Evolutionary conservation across 345 rosid species (phyloP), one percentile per base, ranked within the genome.

Genomic region (Draba incana): DNA sequence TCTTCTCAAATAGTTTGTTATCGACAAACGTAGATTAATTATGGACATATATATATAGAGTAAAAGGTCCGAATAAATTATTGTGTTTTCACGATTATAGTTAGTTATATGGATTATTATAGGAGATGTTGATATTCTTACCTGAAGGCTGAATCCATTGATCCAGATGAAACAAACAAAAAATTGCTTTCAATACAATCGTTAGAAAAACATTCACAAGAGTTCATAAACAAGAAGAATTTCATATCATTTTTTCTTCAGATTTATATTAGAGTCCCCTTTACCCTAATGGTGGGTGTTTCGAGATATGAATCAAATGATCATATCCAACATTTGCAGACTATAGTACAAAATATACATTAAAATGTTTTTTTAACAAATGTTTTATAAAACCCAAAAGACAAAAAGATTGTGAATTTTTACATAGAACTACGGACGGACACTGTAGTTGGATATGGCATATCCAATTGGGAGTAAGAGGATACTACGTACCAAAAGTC

Each of bases 361-460:
- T 11, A 1, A 58, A 13, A 13, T 24, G 23, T 41, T 41, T 58
- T 3, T 41, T 24, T 25, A 24, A 12, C 20, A 13, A 41, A 39
- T 9, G 5, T 31, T 31, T 31, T 23, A n/a, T 10, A 24, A 39
- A 41, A 38, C 14, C 13, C 23, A 23, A 39, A 39, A 39, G 47
- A 57, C 20, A 31, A 6, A 35, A 33, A 20, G 10, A 39, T 38
- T 38, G 31, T 33, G 6, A 12, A 20, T 48, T 48, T 45, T 33
- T 62, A 20, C 8, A 20, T 20, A 63, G 35, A 63, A 46, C 8
- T 35, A 37, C 10, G 39, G 10, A 8, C 23, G 23, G 5, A 12
- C 46, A 48, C 46, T 16, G 45, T 43, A 54, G 54, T 30, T 43
- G 31, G 62, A 66, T 55, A 31, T 44, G 53, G 62, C 54, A 54